Conservation (phyloP, 2,329 filamentous ascomycete species). For the Fusarium heterosporum region DNA sequence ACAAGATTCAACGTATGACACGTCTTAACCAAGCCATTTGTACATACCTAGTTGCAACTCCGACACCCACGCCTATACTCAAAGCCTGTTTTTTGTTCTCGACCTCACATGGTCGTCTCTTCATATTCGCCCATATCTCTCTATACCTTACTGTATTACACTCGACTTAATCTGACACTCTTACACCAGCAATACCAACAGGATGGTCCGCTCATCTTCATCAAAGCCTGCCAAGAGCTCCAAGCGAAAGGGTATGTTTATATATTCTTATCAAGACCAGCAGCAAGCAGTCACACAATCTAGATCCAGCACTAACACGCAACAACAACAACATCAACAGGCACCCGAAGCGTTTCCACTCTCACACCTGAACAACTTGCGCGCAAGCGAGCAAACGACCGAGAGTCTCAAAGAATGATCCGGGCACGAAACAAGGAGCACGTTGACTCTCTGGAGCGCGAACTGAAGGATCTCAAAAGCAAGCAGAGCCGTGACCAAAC, state of each 20-base stretch:
- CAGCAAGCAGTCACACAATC: conserved; percentile 4
- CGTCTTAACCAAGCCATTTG: conserved; percentile 19
- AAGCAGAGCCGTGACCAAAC: conserved; percentile 61
- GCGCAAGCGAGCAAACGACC: conserved; percentile 91
- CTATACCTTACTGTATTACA: conserved; percentile 29
- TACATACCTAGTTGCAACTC: conserved; percentile 25
- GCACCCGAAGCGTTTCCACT: conserved; percentile 83
- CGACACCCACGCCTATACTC: conserved; percentile 17
- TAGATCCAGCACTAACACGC: conserved; percentile 26
- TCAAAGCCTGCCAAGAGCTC: conserved; percentile 57
- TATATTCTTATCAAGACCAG: neutral
- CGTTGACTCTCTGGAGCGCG: conserved; percentile 81
- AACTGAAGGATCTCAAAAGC: conserved; percentile 76
- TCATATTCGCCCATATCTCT: conserved; percentile 16
- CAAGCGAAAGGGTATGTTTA: conserved; percentile 61
- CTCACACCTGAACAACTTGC: conserved; percentile 89
- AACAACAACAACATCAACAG: conserved; percentile 51
- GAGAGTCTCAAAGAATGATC: conserved; percentile 89
- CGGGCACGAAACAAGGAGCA: conserved; percentile 87
- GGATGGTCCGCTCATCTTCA: conserved; percentile 58
- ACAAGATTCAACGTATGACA: conserved; percentile 7
- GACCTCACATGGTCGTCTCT: conserved; percentile 34
- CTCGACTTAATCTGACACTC: conserved; percentile 18
- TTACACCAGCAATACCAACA: conserved; percentile 32
- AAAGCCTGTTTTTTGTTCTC: neutral